Evolutionary conservation across 2,329 filamentous ascomycete genomes (phyloP), one percentile per base, ranked within the genome.

Genomic region (Cryphonectria radicalis): DNA sequence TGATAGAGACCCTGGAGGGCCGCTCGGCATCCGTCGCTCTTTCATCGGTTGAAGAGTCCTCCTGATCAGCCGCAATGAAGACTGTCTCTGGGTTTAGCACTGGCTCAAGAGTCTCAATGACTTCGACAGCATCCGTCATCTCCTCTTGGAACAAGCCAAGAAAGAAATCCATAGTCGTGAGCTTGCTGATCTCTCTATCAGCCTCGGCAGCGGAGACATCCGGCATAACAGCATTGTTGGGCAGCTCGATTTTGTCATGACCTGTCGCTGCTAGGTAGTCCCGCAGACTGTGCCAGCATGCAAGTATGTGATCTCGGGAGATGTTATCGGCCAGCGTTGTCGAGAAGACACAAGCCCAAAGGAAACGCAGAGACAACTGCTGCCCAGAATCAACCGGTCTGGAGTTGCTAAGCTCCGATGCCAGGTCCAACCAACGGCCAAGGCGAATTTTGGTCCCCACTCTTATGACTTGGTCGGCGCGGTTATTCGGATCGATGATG

Each of bases 91-190:
- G 91, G 73, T 98, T 95, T 6, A 99, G 84, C 13, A 99, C 92
- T 4, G 96, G 96, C 77, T 99, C 96, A 50, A 99, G 84, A 40
- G 91, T 96, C 77, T 98, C 94, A 71, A 99, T 98, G 28, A 98
- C 89, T 6, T 91, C 88, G 17, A 95, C 88, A 0, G 95, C 93
- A 75, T 98, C 91, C 63, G 91, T 90, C 71, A 91, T 88, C 70
- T 96, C 92, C 53, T 94, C 91, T 72, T 93, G 92, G 78, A 98
- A 98, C 0, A 99, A 88, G 53, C 91, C 93, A 66, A 94, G 86
- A 80, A 99, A 98, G 80, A 98, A 98, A 78, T 98, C 95, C 89
- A 97, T 96, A 0, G 95, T 98, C 19, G 93, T 97, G 46, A 98
- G 86, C 76, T 95, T 94, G 17, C 93, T 95, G 37, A 98, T 92